These are phyloP conservation scores for Gnaphalium uliginosum DNA, from an alignment of 129 eudicot species.

Conservation along the genomic window DNA sequence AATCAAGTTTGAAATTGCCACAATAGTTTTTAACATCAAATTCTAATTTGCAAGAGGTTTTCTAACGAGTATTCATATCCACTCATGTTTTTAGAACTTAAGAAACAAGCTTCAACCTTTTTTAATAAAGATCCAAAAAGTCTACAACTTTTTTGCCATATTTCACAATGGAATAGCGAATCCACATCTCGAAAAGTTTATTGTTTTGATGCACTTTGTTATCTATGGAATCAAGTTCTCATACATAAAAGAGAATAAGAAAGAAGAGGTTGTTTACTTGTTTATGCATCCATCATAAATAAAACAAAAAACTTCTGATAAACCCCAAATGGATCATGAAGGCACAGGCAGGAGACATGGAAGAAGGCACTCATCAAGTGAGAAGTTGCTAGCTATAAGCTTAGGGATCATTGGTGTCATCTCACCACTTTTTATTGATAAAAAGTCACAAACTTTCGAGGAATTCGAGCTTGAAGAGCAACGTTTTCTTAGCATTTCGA, in stretches of 20 bases:
- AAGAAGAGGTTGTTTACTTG: constrained; percentile 1
- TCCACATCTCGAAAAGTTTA: constrained; percentile 33
- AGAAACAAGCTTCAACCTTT: background rate
- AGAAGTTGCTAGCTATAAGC: constrained; percentile 55
- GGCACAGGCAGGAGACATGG: constrained; percentile 32
- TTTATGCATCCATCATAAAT: constrained; percentile 1
- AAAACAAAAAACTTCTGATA: background rate
- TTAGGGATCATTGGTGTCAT: constrained; percentile 60
- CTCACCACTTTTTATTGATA: constrained; percentile 76
- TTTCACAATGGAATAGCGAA: constrained; percentile 29
- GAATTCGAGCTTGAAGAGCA: constrained; percentile 58
- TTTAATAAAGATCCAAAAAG: constrained; percentile 24
- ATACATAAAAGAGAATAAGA: constrained; percentile 25
- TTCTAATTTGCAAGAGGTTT: background rate
- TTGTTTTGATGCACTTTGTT: constrained; percentile 21
- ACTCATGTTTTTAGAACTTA: background rate
- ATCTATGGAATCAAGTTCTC: constrained; percentile 35
- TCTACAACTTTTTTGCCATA: background rate
- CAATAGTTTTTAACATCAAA: background rate
- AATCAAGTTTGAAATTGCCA: background rate
- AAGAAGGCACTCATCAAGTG: constrained; percentile 46
- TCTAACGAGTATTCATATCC: background rate
- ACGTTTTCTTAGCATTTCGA: constrained; percentile 34
- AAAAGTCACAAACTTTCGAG: constrained; percentile 28
- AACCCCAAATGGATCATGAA: constrained; percentile 46